These are phyloP conservation scores for Chytriomyces sp. DNA, from an alignment of 192 early-diverging fungal genomes.

Conservation along the genomic window DNA sequence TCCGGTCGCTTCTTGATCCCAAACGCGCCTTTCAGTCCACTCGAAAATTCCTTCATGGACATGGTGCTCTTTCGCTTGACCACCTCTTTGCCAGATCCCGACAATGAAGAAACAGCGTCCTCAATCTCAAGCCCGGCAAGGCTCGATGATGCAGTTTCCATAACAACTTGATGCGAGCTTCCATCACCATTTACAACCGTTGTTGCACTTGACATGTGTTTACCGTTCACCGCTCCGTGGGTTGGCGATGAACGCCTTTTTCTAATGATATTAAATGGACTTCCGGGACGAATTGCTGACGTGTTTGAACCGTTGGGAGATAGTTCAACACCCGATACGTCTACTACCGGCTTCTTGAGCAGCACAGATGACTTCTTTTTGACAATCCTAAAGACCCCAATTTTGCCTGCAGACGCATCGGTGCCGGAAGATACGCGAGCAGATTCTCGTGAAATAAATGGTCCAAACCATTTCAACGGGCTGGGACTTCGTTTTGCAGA, in stretches of 20 bases:
- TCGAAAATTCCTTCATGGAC: conserved; percentile 32
- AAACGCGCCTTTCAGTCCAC: conserved; percentile 18
- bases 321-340: not conserved
- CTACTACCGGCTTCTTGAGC: not conserved
- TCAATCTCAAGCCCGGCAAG: not conserved
- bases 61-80: conserved; percentile 1
- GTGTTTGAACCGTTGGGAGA: not conserved
- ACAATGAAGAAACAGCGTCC: not conserved
- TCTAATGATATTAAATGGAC: not conserved
- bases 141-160: not conserved
- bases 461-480: conserved; percentile 29
- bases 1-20: conserved; percentile 4
- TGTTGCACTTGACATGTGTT: not conserved
- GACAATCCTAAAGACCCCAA: conserved; percentile 19
- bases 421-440: conserved; percentile 20
- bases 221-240: not conserved
- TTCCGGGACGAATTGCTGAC: not conserved
- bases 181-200: not conserved
- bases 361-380: not conserved
- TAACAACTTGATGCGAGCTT: not conserved
- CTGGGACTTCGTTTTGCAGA: conserved; percentile 8
- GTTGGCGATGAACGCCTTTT: not conserved
- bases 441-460: conserved; percentile 31
- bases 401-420: not conserved
- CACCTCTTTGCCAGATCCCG: not conserved